These are phyloP conservation scores for Stereocaulon alpinum DNA, from an alignment of 495 filamentous ascomycete genomes.

Conservation along the genomic window DNA sequence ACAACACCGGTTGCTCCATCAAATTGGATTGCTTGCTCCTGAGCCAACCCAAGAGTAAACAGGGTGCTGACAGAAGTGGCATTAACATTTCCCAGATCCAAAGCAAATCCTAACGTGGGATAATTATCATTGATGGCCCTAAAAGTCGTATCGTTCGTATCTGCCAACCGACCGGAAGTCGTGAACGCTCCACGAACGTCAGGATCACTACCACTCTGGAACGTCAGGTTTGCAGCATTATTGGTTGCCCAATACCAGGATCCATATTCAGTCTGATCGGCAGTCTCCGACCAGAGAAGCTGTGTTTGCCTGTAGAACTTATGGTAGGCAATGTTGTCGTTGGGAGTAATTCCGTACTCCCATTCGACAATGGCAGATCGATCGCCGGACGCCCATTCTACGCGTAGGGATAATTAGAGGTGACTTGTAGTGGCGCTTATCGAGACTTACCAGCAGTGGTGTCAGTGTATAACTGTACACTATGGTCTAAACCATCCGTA, in stretches of 20 bases:
- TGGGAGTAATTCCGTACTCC: constrained; percentile 38
- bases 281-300: constrained; percentile 41
- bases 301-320: constrained; percentile 43
- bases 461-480: constrained; percentile 50
- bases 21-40: constrained; percentile 45
- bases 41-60: constrained; percentile 45
- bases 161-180: constrained; percentile 33
- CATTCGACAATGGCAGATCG: constrained; percentile 39
- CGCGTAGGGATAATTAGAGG: constrained; percentile 14
- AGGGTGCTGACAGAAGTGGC: constrained; percentile 30
- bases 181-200: constrained; percentile 41
- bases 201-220: constrained; percentile 40
- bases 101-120: constrained; percentile 47
- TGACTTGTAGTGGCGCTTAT: background rate
- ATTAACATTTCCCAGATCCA: constrained; percentile 39
- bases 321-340: constrained; percentile 41
- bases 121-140: constrained; percentile 41
- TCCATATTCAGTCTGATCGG: constrained; percentile 50
- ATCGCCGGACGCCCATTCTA: constrained; percentile 52
- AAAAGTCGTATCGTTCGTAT: constrained; percentile 40
- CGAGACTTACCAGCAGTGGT: constrained; percentile 45
- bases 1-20: constrained; percentile 30
- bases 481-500: constrained; percentile 40
- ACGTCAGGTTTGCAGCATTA: constrained; percentile 28
- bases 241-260: constrained; percentile 49